Conservation (phyloP, 106 monocot genomes). For the Dioscorea alata region DNA sequence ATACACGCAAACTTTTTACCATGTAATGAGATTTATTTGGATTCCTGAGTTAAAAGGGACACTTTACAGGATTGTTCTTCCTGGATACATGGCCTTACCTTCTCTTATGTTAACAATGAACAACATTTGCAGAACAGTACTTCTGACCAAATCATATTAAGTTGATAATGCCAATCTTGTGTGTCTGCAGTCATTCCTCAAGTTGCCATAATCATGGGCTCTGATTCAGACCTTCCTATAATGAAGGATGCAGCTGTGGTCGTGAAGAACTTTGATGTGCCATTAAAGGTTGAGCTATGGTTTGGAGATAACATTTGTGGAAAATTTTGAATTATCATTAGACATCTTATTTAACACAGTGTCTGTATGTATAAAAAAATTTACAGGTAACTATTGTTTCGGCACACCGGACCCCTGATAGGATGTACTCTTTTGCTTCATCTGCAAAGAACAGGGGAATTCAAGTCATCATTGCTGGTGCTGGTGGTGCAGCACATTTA, state of each 20-base stretch:
- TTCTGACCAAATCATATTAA: no score
- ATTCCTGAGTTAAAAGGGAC: no score
- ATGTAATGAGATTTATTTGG: no score
- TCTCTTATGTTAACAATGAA: no score
- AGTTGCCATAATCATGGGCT: slow-evolving; percentile 93
- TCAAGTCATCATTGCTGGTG: slow-evolving; percentile 88
- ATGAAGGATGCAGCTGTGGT: slow-evolving; percentile 96
- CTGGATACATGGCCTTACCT: no score
- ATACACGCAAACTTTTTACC: no score
- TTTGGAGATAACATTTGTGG: neutral
- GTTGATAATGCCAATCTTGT: no score
- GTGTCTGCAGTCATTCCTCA: slow-evolving; percentile 36
- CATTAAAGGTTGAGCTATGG: slow-evolving; percentile 63
- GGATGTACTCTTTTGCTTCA: slow-evolving; percentile 85
- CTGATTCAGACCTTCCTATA: slow-evolving; percentile 92
- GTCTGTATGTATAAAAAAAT: neutral
- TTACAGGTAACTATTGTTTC: slow-evolving; percentile 91
- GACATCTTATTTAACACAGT: neutral
- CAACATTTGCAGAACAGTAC: no score
- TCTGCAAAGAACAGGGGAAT: slow-evolving; percentile 84
- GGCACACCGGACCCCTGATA: slow-evolving; percentile 91
- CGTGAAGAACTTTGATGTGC: slow-evolving; percentile 51
- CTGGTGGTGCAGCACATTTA: slow-evolving; percentile 97
- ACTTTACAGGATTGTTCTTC: no score
- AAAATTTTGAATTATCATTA: neutral